phyloP scores from a whole-genome alignment of 768 basidiomycete species.

The Tephrocybe sp. region DNA sequence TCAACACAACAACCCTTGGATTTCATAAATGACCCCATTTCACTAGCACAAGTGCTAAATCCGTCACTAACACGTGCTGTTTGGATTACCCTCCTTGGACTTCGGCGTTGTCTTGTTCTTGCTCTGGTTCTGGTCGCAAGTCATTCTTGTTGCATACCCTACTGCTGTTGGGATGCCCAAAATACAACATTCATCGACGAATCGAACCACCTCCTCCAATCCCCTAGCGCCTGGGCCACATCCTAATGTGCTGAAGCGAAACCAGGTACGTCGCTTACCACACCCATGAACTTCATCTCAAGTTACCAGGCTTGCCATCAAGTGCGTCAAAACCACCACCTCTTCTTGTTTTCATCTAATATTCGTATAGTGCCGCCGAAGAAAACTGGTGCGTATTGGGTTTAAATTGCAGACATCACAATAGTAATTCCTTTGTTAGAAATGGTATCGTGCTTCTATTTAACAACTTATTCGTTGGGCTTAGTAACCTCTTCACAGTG shows the following conservation, averaged over 20 bases:
- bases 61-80: constrained; percentile 12
- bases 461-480: constrained; percentile 3
- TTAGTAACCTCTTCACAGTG: constrained; percentile 37
- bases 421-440: constrained; percentile 32
- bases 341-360: constrained; percentile 16
- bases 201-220: constrained; percentile 24
- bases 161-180: constrained; percentile 35
- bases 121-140: constrained; percentile 4
- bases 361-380: constrained; percentile 56
- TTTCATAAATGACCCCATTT: not conserved
- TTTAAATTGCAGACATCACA: not conserved
- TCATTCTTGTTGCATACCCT: not conserved
- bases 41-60: constrained; percentile 9
- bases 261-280: constrained; percentile 36
- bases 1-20: not conserved
- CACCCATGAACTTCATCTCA: not conserved
- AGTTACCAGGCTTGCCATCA: constrained; percentile 51
- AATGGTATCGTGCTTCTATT: constrained; percentile 45
- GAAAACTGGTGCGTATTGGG: constrained; percentile 57
- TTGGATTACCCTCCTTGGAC: constrained; percentile 1
- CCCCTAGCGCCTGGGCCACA: constrained; percentile 27
- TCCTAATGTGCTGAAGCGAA: constrained; percentile 50
- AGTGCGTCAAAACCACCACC: constrained; percentile 26
- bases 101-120: not conserved
- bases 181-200: constrained; percentile 23